Percentiles rank a stretch among this genome's conserved stretches.
phyloP scores from a whole-genome alignment of 768 basidiomycete species.

The Phylloporus sp. region DNA sequence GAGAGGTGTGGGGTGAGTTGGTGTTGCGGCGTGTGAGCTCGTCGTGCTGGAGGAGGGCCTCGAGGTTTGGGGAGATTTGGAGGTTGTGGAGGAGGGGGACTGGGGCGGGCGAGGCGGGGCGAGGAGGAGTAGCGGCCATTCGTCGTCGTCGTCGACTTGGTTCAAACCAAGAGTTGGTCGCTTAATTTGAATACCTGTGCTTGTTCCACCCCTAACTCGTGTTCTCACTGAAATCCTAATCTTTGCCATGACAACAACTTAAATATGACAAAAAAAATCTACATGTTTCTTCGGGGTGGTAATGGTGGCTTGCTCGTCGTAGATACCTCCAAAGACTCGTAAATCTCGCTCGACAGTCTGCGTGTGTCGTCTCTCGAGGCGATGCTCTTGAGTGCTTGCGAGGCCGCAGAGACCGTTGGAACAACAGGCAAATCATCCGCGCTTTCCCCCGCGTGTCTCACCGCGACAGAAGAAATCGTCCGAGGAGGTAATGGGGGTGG shows the following conservation, averaged over 20 bases:
- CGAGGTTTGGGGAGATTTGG: constrained; percentile 54
- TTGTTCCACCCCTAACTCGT: too few species aligned
- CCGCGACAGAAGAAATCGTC: constrained; percentile 30
- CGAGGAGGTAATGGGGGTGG: constrained; percentile 42
- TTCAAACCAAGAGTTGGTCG: neutral
- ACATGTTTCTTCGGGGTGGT: constrained; percentile 29
- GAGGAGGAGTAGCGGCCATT: constrained; percentile 25
- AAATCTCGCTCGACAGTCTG: constrained; percentile 22
- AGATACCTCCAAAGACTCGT: too few species aligned
- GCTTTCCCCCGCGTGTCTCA: constrained; percentile 28
- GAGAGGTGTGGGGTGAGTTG: constrained; percentile 17
- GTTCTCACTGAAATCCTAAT: too few species aligned
- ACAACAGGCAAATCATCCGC: constrained; percentile 19
- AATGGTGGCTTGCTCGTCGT: constrained; percentile 32
- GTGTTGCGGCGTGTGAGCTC: constrained; percentile 38
- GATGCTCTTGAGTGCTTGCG: constrained; percentile 54
- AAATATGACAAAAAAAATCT: neutral
- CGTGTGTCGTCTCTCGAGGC: constrained; percentile 42
- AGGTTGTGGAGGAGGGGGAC: constrained; percentile 25
- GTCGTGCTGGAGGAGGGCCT: constrained; percentile 56
- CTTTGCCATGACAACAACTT: too few species aligned
- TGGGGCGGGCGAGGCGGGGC: constrained; percentile 14
- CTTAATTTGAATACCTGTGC: neutral
- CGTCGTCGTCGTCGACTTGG: too few species aligned
- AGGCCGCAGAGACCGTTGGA: constrained; percentile 36